Evolutionary conservation across 345 rosid genomes (phyloP).

Genomic region (Lepidium didymum): DNA sequence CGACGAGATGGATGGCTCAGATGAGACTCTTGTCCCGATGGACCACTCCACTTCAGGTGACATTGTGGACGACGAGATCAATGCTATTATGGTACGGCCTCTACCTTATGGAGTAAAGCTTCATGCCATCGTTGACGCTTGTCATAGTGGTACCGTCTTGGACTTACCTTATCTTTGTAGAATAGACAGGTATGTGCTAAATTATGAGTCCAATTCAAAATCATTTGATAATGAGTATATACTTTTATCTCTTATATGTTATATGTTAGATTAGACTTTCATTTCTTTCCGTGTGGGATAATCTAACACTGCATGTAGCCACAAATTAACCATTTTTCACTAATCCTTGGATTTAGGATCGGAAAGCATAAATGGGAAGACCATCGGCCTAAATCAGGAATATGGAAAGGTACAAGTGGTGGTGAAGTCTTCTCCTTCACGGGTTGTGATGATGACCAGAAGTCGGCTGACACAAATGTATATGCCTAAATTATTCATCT

Average conservation of each 20-base stretch:
- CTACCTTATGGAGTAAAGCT: conserved; percentile 82
- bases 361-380: conserved; percentile 78
- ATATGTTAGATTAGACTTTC: too few relatives aligned
- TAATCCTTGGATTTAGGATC: conserved; percentile 20
- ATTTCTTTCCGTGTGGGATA: too few relatives aligned
- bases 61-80: conserved; percentile 87
- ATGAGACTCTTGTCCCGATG: conserved; percentile 77
- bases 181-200: conserved; percentile 55
- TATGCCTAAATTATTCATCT: too few relatives aligned
- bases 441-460: conserved; percentile 85
- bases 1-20: conserved; percentile 82
- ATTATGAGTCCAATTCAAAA: too few relatives aligned
- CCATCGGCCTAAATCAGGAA: conserved; percentile 67
- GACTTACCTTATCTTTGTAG: conserved; percentile 82
- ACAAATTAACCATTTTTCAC: not conserved
- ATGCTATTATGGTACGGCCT: conserved; percentile 65
- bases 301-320: not conserved
- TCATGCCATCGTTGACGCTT: conserved; percentile 84
- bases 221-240: not conserved
- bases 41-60: conserved; percentile 68
- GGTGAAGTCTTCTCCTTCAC: conserved; percentile 87
- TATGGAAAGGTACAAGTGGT: conserved; percentile 87
- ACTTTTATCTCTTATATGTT: too few relatives aligned
- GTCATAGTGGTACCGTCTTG: conserved; percentile 86
- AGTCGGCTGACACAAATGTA: conserved; percentile 56